Percentiles rank a stretch among this genome's conserved stretches.
Evolutionary conservation across 176 grass and related monocot genomes (phyloP).

Genomic region (Oryza punctata): DNA sequence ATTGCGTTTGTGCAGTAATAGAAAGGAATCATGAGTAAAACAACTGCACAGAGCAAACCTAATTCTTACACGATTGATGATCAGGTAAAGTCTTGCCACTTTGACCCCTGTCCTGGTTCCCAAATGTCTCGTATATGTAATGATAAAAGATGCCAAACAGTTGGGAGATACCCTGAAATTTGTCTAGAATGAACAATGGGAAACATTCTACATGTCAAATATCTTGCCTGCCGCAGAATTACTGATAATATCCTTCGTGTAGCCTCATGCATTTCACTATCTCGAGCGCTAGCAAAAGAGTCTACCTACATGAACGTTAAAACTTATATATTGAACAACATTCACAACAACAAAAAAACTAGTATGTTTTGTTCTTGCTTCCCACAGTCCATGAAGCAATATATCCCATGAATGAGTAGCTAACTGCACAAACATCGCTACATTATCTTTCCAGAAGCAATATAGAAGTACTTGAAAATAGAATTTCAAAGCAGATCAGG

Average conservation of each 20-base stretch:
- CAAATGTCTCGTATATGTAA: slow-evolving; percentile 90
- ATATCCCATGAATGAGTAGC: too few relatives aligned
- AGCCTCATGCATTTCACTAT: slow-evolving; percentile 97
- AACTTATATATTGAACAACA: too few relatives aligned
- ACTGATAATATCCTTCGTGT: slow-evolving; percentile 96
- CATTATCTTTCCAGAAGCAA: too few relatives aligned
- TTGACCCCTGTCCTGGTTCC: slow-evolving; percentile 64
- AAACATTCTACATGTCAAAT: slow-evolving; percentile 29
- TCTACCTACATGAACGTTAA: slow-evolving; percentile 61
- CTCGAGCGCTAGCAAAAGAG: slow-evolving; percentile 85
- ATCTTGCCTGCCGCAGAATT: slow-evolving; percentile 80
- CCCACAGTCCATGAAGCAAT: too few relatives aligned
- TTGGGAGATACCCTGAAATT: slow-evolving; percentile 80
- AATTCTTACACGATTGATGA: slow-evolving; percentile 63
- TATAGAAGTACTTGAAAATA: too few relatives aligned
- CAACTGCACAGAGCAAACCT: not conserved
- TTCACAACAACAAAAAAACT: too few relatives aligned
- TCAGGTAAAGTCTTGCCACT: slow-evolving; percentile 67
- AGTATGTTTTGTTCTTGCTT: too few relatives aligned
- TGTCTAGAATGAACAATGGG: slow-evolving; percentile 39
- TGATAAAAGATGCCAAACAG: slow-evolving; percentile 97
- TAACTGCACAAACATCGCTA: too few relatives aligned
- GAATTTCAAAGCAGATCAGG: too few relatives aligned
- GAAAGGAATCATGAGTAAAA: slow-evolving; percentile 31
- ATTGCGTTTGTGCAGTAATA: slow-evolving; percentile 23